Evolutionary conservation across 352 stramenopile genomes (phyloP).

Genomic region (Phytophthora ohioensis): DNA sequence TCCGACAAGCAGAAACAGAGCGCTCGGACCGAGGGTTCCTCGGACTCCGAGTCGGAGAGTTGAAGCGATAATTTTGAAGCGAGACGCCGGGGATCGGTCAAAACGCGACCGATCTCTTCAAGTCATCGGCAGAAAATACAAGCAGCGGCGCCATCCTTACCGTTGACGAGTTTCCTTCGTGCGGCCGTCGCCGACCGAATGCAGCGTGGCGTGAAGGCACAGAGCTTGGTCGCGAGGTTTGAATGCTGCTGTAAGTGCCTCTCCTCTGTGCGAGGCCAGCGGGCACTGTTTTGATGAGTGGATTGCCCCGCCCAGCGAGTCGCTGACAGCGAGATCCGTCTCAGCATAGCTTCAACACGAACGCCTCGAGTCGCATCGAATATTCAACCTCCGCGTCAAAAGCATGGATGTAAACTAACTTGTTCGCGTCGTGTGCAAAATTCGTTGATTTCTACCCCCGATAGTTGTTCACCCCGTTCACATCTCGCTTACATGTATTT

Average conservation of each 20-base stretch:
- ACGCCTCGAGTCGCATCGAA: too few species aligned
- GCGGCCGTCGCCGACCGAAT: background rate
- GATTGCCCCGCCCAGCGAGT: background rate
- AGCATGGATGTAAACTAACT: background rate
- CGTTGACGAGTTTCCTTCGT: background rate
- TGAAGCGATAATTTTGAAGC: background rate
- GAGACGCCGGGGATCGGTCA: background rate
- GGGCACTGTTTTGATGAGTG: background rate
- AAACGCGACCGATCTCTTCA: background rate
- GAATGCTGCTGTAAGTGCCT: background rate
- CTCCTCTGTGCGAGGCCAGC: background rate
- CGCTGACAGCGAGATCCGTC: background rate
- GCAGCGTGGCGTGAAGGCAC: background rate
- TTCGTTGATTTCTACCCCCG: too few species aligned
- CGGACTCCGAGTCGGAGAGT: background rate
- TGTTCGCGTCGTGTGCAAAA: background rate
- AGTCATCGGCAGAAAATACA: constrained; percentile 1
- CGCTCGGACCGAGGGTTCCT: background rate
- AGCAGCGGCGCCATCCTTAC: background rate
- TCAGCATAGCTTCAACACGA: background rate
- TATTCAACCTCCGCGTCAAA: background rate
- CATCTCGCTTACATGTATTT: constrained; percentile 11
- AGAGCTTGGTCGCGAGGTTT: background rate
- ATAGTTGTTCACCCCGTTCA: background rate
- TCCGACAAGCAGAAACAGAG: constrained; percentile 21